Evolutionary conservation across 2,329 filamentous ascomycete species (phyloP), one percentile per base, ranked within the genome.

Genomic region (Cercospora sesami): DNA sequence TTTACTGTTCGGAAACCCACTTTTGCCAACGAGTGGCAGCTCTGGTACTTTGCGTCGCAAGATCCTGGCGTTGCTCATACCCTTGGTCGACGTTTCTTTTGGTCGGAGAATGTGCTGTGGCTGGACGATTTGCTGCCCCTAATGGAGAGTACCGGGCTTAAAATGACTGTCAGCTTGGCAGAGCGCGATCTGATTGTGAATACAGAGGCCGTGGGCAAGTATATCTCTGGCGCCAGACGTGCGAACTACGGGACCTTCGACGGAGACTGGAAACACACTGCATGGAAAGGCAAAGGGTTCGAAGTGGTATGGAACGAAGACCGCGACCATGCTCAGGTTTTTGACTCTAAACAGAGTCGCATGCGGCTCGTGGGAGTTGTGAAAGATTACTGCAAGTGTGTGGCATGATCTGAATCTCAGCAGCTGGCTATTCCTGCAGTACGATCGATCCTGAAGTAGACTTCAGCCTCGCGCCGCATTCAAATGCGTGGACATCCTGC

Each of bases 31-130:
- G 89, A 92, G 78, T 88, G 86, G 81, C 86, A 90, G 76, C 80
- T 92, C 16, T 90, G 87, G 83, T 92, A 90, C 73, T 91, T 91
- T 76, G 90, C 87, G 4, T 87, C 85, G 51, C 88, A 84, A 64
- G 90, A 92, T 72, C 86, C 88, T 30, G 87, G 87, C 0, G 87
- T 91, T 2, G 85, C 89, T 14, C 84, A 90, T 65, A 87, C 86
- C 12, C 80, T 92, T 1, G 86, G 84, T 0, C 31, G 90, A 3
- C 84, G 88, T 73, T 91, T 92, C 79, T 91, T 91, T 78, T 92
- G 90, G 90, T 83, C 83, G 26, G 84, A 91, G 71, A 91, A 90
- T 71, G 87, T 90, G 57, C 79, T 91, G 6, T 92, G 90, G 89
- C 88, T 86, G 72, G 87, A 91, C 51, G 87, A 91, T 69, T 75